Evolutionary conservation across 495 filamentous ascomycete genomes (phyloP), one percentile per base, ranked within the genome.

Genomic region (Neurospora sp.): DNA sequence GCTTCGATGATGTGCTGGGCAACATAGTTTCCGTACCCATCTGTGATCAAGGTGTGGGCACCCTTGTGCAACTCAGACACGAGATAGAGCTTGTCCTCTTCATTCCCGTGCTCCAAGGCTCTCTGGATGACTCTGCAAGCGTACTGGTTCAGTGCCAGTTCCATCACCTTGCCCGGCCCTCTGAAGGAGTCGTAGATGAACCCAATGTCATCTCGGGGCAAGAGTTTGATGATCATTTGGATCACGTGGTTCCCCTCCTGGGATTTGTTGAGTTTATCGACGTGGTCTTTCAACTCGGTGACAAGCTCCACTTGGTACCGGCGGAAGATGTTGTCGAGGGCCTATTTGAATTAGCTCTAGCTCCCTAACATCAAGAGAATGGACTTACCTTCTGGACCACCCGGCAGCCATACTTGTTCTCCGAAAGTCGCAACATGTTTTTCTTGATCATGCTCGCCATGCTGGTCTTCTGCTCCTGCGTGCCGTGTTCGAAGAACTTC

Each of bases 201-300:
- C 75, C 90, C 91, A 54, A 97, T 92, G 74, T 96, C 90, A 73
- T 93, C 87, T 1, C 89, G 86, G 2, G 93, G 93, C 5, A 97
- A 91, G 69, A 93, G 85, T 78, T 97, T 93, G 75, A 99, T 95
- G 42, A 93, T 92, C 81, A 97, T 97, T 78, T 98, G 96, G 62
- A 99, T 90, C 42, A 99, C 96, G 76, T 98, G 96, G 80, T 99
- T 99, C 42, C 96, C 96, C 73, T 99, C 96, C 79, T 94, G 92
- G 75, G 97, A 92, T 72, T 91, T 92, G 70, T 97, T 91, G 74
- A 94, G 93, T 73, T 89, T 88, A 40, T 96, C 77, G 16, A 99
- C 89, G 74, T 94, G 85, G n/a, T 86, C 80, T 76, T 94, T 90
- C 5, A 99, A 86, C 80, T 98, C 96, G 76, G 90, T 90, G 10